Evolutionary conservation across 352 stramenopile genomes (phyloP).

Genomic region (Saprolegnia parasitica): DNA sequence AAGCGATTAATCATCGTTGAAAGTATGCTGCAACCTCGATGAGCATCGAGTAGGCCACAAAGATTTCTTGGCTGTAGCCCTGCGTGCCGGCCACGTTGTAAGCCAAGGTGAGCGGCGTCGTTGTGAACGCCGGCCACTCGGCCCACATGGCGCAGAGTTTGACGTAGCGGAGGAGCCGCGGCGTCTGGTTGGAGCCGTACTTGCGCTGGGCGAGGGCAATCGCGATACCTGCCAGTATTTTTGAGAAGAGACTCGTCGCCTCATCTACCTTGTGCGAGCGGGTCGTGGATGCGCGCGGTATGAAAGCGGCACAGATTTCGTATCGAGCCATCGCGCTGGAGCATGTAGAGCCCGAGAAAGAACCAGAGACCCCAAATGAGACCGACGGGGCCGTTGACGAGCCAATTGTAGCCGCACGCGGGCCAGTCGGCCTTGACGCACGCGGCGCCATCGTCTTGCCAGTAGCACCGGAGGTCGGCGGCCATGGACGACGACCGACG

Average conservation of each 20-base stretch:
- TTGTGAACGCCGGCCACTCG: constrained; percentile 26
- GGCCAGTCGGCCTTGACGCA: background rate
- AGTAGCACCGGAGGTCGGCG: background rate
- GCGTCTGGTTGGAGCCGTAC: background rate
- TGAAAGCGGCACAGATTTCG: background rate
- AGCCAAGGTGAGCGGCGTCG: constrained; percentile 22
- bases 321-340: background rate
- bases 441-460: background rate
- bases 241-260: background rate
- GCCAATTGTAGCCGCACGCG: background rate
- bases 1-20: background rate
- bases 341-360: background rate
- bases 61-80: background rate
- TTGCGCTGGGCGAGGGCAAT: constrained; percentile 24
- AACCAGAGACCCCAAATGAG: background rate
- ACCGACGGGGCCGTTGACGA: background rate
- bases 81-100: constrained; percentile 13
- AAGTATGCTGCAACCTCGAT: background rate
- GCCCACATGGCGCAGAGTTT: constrained; percentile 26
- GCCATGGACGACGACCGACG: background rate
- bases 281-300: constrained; percentile 12
- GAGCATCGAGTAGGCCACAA: background rate
- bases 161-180: constrained; percentile 21
- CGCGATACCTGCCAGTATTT: constrained; percentile 6
- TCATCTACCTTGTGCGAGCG: constrained; percentile 23